Conservation (phyloP, 768 basidiomycete genomes). For the Pleurotus platypus region DNA sequence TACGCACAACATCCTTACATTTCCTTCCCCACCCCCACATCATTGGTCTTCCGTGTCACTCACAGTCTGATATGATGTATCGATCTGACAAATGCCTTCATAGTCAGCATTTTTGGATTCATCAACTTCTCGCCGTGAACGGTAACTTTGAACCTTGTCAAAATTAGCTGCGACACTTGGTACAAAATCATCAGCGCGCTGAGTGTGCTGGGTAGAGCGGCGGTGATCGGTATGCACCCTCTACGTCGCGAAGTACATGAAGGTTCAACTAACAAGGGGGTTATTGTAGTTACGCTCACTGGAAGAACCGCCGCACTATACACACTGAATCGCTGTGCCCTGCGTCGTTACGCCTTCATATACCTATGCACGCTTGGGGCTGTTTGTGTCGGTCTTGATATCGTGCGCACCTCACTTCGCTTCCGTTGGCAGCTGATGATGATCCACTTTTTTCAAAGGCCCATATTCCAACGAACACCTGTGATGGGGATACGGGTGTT, state of each 20-base stretch:
- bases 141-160: background rate
- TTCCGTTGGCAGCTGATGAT: background rate
- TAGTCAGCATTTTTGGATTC: no score
- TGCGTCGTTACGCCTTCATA: conserved; percentile 10
- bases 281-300: conserved; percentile 1
- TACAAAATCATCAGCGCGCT: conserved; percentile 24
- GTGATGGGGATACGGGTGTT: conserved; percentile 16
- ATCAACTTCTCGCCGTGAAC: no score
- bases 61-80: no score
- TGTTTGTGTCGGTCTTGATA: conserved; percentile 19
- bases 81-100: no score
- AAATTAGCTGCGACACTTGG: conserved; percentile 21
- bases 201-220: conserved; percentile 25
- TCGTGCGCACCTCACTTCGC: conserved; percentile 11
- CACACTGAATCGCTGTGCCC: conserved; percentile 13
- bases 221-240: conserved; percentile 18
- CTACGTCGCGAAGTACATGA: background rate
- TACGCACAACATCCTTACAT: background rate
- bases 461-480: conserved; percentile 18
- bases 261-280: background rate
- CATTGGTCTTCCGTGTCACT: background rate
- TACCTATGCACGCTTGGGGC: conserved; percentile 20
- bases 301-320: conserved; percentile 22
- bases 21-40: background rate
- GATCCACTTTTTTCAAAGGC: conserved; percentile 11